phyloP scores from a whole-genome alignment of 1,284 basidiomycete species.

The Cryptococcus maquisensis region DNA sequence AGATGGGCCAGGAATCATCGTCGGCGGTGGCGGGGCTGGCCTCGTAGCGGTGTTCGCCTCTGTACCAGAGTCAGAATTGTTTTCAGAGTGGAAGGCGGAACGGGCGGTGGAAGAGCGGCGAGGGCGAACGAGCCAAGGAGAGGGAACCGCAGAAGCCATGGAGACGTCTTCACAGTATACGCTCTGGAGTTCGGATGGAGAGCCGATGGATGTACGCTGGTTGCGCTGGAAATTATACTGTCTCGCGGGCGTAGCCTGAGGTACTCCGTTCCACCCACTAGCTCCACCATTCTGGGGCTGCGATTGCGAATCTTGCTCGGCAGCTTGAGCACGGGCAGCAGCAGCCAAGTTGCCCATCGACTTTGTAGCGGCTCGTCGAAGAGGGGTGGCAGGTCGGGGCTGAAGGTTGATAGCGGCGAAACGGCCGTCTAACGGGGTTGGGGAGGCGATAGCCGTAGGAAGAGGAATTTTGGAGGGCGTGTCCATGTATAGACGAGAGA shows the following conservation, averaged over 20 bases:
- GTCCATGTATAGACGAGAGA: constrained; percentile 30
- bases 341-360: constrained; percentile 41
- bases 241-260: constrained; percentile 26
- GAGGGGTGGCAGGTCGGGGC: constrained; percentile 21
- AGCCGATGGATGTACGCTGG: constrained; percentile 37
- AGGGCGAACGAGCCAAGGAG: constrained; percentile 26
- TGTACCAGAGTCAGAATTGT: not conserved
- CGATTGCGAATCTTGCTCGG: not conserved
- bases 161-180: constrained; percentile 36
- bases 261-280: not conserved
- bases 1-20: constrained; percentile 33
- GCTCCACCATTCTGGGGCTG: not conserved
- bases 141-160: constrained; percentile 35
- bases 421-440: constrained; percentile 14
- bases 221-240: constrained; percentile 13
- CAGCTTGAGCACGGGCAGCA: constrained; percentile 18
- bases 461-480: constrained; percentile 46
- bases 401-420: constrained; percentile 8
- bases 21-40: constrained; percentile 17
- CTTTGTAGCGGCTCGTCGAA: constrained; percentile 34
- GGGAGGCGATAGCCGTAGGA: constrained; percentile 14
- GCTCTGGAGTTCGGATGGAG: constrained; percentile 34
- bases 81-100: not conserved
- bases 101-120: constrained; percentile 24
- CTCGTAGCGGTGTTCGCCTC: not conserved